Evolutionary conservation across 495 filamentous ascomycete species (phyloP), one percentile per base, ranked within the genome.

Genomic region (Penicillium macrosclerotiorum): DNA sequence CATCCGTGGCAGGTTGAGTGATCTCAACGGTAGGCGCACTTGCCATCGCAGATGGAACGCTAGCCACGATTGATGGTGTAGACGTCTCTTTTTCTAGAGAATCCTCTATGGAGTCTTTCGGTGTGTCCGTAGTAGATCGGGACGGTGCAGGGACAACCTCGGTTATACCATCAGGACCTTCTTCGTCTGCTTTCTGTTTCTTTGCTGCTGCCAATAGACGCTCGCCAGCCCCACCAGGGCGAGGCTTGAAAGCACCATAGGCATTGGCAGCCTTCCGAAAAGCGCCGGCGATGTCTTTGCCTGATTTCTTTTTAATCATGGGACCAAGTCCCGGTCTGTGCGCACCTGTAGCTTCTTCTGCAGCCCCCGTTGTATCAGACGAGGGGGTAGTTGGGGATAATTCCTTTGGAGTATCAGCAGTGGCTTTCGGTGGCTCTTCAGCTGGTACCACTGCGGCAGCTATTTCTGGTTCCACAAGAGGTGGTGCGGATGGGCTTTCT

Each of bases 121-220:
- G 32, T 4, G 57, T 51, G 33, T 68, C 69, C 13, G 52, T 69
- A 27, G 50, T 47, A 25, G 64, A 54, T 16, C 72, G 65, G 7
- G 65, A 82, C 3, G 89, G 88, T 1, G 89, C 86, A 4, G 88
- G 89, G 9, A 95, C 82, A 37, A 96, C 90, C 26, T 83, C 79
- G 2, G 84, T 93, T 45, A 96, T 92, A 5, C 90, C 90, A 73
- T 96, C 90, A 5, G 87, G 83, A 23, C 84, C 89, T 17, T 80
- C 75, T 14, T 56, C 63, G 12, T 63, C 60, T 4, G 56, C 69
- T 51, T 87, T 80, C 47, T 72, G 75, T 42, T 80, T 72, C 24
- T 78, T 76, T 13, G 67, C 67, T 7, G 67, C 65, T 35, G 71
- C 69, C 24, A 82, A 65, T 20, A 90, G 64, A 42, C 84, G 83